Evolutionary conservation across 2,329 filamentous ascomycete genomes (phyloP), one percentile per base, ranked within the genome.

Genomic region (Metarhizium guizhouense): DNA sequence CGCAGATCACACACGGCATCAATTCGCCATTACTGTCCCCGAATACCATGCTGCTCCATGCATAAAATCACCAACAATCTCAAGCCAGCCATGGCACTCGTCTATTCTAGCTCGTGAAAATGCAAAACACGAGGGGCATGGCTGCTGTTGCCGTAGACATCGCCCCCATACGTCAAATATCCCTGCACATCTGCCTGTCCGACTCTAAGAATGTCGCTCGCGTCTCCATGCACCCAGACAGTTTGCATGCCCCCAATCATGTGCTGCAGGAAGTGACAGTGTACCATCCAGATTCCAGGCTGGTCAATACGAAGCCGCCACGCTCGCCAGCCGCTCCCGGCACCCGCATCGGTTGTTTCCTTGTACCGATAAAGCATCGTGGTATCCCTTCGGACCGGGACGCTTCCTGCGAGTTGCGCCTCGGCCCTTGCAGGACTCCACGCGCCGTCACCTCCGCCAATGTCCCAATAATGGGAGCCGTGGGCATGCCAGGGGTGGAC

Each of bases 261-360:
- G 63, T 85, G 82, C 54, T 77, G 75, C 49, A 80, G 60, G 20
- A 79, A 75, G 63, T 85, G 82, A 57, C 82, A 85, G 64, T 85
- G 82, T 58, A 84, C 70, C 78, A 85, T 78, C 80, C 80, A 85
- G 3, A 80, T 79, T 0, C 82, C 83, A 0, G 60, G 50, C 43
- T 59, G 51, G 25, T 71, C 65, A 2, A 77, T 65, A 4, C 71
- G 63, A 0, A 85, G 65, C 11, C 83, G 70, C 83, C 82, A 86
- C 0, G 75, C 82, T 25, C 83, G 70, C 83, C 83, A 87, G 0
- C 83, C 81, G 0, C 74, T 71, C 2, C 72, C 72, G 3, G 70
- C 64, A 4, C 74, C 68, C 0, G 74, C 64, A n/a, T 45, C 5
- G 14, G 38, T 45, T 2, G 59, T 60, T 0, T 80, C 75, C 64